Evolutionary conservation across 495 filamentous ascomycete genomes (phyloP), one percentile per base, ranked within the genome.

Genomic region (Clohesyomyces aquaticus): DNA sequence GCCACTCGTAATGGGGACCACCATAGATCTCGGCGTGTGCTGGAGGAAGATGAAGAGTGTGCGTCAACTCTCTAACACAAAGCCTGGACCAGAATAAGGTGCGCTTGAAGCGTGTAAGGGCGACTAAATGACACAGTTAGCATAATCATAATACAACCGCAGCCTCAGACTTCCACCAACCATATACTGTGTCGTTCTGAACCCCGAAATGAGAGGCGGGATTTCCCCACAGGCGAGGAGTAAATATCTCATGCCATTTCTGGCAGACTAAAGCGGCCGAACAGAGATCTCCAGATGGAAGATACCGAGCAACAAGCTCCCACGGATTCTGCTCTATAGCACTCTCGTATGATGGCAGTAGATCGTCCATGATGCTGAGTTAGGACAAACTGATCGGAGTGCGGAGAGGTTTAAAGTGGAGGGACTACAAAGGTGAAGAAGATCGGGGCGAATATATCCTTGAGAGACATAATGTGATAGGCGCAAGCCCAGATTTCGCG

Each of bases 41-140:
- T 14, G 86, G 85, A 12, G 85, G 85, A n/a, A 88, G 76, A 73
- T 88, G 84, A 32, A 88, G 78, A 0, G 86, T 88, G 67, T 87
- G 86, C 14, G 83, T 87, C 28, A 86, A 71, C 45, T 78, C 75
- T 25, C 84, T 75, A 19, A 87, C 81, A 55, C 79, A 76, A 47
- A 75, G 71, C 22, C 86, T 76, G 6, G 83, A 80, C 74, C 79
- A 79, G 59, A 74, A 80, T 22, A 88, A 75, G 9, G 82, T 84
- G 54, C 84, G 80, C 69, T 82, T 81, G 73, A 88, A 87, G 59
- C 81, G 77, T 12, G 85, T 87, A 48, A 88, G 72, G 11, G 85
- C 85, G 32, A 87, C 83, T 85, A 38, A 18, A 22, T 26, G 14
- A n/a, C n/a, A n/a, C n/a, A n/a, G n/a, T n/a, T n/a, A n/a, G n/a